Conservation (phyloP, 2,329 filamentous ascomycete genomes). For the Colletotrichum gigasporum region DNA sequence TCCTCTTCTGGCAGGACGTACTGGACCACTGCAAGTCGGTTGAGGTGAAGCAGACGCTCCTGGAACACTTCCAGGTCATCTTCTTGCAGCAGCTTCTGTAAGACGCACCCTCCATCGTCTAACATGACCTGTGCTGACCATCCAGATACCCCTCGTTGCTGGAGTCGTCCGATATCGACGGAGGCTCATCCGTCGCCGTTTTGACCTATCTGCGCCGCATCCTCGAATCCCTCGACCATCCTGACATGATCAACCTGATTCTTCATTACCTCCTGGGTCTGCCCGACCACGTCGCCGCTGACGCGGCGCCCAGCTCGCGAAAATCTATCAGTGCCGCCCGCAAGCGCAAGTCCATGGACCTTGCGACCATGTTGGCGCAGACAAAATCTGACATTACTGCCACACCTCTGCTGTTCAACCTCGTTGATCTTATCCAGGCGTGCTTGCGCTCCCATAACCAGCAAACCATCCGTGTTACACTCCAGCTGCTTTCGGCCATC, state of each 20-base stretch:
- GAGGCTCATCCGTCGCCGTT: conserved; percentile 95
- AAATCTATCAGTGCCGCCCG: conserved; percentile 74
- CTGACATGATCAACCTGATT: conserved; percentile 93
- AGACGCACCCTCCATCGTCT: conserved; percentile 41
- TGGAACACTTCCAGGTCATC: conserved; percentile 97
- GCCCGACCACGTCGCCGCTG: conserved; percentile 62
- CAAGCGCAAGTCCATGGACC: conserved; percentile 88
- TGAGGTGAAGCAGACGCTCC: conserved; percentile 90
- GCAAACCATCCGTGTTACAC: conserved; percentile 88
- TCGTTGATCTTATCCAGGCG: conserved; percentile 89
- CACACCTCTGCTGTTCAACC: conserved; percentile 89
- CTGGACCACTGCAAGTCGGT: conserved; percentile 92
- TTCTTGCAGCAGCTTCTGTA: conserved; percentile 94
- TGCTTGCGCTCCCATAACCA: conserved; percentile 85
- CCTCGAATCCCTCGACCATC: conserved; percentile 89
- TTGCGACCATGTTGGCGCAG: conserved; percentile 81
- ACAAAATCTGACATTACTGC: conserved; percentile 73
- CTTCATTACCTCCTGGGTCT: conserved; percentile 91
- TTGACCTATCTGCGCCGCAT: conserved; percentile 92
- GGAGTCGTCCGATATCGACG: conserved; percentile 96
- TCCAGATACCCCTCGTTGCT: conserved; percentile 89
- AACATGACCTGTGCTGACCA: conserved; percentile 31
- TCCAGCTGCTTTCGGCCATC: conserved; percentile 88
- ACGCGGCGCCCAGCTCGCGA: conserved; percentile 46
- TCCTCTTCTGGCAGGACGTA: conserved; percentile 98